Evolutionary conservation across 129 eudicot species (phyloP).

Genomic region (Pseudognaphalium luteoalbum): DNA sequence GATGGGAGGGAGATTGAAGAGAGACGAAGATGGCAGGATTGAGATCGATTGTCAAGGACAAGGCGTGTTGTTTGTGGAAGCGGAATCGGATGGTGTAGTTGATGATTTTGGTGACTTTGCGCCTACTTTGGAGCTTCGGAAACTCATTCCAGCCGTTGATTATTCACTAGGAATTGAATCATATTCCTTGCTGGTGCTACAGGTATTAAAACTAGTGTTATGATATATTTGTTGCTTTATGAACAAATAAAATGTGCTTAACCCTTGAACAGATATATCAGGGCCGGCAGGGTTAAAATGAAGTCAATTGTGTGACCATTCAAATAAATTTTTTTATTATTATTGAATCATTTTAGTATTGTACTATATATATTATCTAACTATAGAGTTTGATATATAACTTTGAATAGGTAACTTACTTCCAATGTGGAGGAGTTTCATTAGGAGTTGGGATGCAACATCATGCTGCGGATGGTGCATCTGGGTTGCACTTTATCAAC

Average conservation of each 20-base stretch:
- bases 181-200: background rate
- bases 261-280: too few relatives aligned
- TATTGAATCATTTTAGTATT: background rate
- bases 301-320: background rate
- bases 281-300: background rate
- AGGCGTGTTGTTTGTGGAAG: slow-evolving; percentile 18
- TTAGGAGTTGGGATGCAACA: slow-evolving; percentile 23
- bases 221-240: too few relatives aligned
- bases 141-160: background rate
- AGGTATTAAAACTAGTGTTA: background rate
- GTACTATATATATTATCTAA: background rate
- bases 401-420: slow-evolving; percentile 18
- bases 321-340: too few relatives aligned
- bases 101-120: slow-evolving; percentile 15
- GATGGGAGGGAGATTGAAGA: background rate
- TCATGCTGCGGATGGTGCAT: slow-evolving; percentile 16
- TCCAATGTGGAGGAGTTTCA: slow-evolving; percentile 26
- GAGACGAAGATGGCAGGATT: background rate
- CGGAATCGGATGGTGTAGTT: background rate
- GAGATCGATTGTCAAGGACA: slow-evolving; percentile 21
- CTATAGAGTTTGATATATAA: background rate
- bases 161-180: slow-evolving; percentile 3
- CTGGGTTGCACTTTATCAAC: slow-evolving; percentile 17
- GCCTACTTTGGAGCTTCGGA: background rate
- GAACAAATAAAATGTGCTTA: too few relatives aligned